Percentiles rank a stretch among this genome's conserved stretches.
phyloP scores from a whole-genome alignment of 208 protist genomes.

The Crithidia fasciculata region DNA sequence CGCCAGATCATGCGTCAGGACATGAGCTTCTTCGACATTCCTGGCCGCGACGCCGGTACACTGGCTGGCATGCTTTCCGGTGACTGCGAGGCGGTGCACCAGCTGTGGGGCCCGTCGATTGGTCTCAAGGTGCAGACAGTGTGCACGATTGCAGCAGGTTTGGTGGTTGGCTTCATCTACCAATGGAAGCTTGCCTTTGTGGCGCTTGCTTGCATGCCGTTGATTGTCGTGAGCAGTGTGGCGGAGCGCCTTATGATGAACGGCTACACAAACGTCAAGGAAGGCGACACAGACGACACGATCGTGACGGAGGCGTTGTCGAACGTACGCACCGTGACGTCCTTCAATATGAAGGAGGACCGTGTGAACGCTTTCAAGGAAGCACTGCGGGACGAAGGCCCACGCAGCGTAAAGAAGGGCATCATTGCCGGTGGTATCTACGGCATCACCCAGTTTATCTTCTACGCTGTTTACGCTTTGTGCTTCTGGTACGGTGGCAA shows the following conservation, averaged over 20 bases:
- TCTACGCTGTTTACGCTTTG: conserved; percentile 54
- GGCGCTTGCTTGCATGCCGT: conserved; percentile 54
- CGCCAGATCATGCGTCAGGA: conserved; percentile 77
- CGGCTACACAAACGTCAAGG: conserved; percentile 36
- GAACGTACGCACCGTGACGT: conserved; percentile 72
- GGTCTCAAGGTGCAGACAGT: conserved; percentile 55
- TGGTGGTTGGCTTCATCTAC: conserved; percentile 64
- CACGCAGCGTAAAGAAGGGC: conserved; percentile 25
- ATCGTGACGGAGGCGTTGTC: conserved; percentile 72
- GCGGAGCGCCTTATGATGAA: conserved; percentile 44
- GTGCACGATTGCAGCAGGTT: conserved; percentile 44
- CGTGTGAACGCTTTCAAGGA: conserved; percentile 29
- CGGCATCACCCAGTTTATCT: conserved; percentile 62
- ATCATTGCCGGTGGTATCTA: conserved; percentile 42
- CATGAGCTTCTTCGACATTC: conserved; percentile 86
- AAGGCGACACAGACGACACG: conserved; percentile 46
- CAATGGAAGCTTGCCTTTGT: conserved; percentile 80
- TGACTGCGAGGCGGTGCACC: conserved; percentile 79
- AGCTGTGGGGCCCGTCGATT: conserved; percentile 72
- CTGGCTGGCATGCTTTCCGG: conserved; percentile 73
- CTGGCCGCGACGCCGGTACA: conserved; percentile 61
- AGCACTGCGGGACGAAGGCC: conserved; percentile 22
- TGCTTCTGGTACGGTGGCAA: conserved; percentile 84
- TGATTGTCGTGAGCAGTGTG: conserved; percentile 33
- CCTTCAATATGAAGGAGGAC: conserved; percentile 69